These are phyloP conservation scores for Trichoderma arundinaceum DNA, from an alignment of 2,329 filamentous ascomycete genomes.

Conservation along the genomic window DNA sequence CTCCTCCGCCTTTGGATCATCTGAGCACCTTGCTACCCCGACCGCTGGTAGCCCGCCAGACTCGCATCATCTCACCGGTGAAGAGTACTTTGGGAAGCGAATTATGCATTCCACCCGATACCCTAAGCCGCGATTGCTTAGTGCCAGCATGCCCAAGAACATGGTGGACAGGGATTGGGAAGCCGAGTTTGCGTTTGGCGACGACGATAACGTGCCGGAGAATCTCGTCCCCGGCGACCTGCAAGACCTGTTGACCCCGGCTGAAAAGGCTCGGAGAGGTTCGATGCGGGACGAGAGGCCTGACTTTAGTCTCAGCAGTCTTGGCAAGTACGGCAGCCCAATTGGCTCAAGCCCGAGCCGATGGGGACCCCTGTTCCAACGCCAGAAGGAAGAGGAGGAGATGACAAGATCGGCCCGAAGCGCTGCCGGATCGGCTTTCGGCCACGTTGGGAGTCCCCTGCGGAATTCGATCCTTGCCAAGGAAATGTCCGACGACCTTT, in stretches of 20 bases:
- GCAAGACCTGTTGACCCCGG: constrained; percentile 69
- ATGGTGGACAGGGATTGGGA: constrained; percentile 70
- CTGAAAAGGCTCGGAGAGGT: constrained; percentile 69
- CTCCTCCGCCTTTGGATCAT: constrained; percentile 70
- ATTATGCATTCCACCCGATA: constrained; percentile 71
- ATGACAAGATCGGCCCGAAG: constrained; percentile 46
- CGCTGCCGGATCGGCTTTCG: constrained; percentile 60
- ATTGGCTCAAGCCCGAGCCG: constrained; percentile 64
- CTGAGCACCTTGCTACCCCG: constrained; percentile 64
- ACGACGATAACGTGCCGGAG: constrained; percentile 62
- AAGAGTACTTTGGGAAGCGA: constrained; percentile 73
- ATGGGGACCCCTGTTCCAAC: constrained; percentile 66
- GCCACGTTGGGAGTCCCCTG: constrained; percentile 69
- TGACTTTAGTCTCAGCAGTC: constrained; percentile 46
- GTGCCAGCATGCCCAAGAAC: constrained; percentile 70
- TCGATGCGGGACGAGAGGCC: constrained; percentile 58
- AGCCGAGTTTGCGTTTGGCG: constrained; percentile 72
- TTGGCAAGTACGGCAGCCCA: constrained; percentile 66
- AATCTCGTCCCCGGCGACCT: constrained; percentile 75
- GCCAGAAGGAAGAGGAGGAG: constrained; percentile 64
- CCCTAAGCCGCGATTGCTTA: constrained; percentile 69
- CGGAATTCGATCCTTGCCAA: constrained; percentile 67
- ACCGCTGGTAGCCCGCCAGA: constrained; percentile 55
- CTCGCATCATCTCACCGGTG: constrained; percentile 58
- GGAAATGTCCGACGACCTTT: constrained; percentile 50